These are phyloP conservation scores for Cordyceps pruinosa DNA, from an alignment of 2,329 filamentous ascomycete genomes.

Conservation along the genomic window DNA sequence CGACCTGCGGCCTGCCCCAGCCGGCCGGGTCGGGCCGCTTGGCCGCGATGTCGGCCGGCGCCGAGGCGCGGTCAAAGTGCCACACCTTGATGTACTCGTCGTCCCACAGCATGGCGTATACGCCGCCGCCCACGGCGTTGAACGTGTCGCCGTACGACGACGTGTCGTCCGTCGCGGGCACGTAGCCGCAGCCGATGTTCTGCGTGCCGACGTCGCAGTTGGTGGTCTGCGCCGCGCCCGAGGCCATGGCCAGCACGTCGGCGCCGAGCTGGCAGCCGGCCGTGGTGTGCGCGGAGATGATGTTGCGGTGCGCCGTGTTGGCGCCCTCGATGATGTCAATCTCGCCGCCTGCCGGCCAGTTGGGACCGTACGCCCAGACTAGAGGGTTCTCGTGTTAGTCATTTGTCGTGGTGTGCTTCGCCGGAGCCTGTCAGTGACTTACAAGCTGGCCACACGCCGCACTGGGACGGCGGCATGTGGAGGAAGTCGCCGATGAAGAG, in stretches of 20 bases:
- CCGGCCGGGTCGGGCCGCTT: constrained; percentile 52
- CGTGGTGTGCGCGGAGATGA: constrained; percentile 55
- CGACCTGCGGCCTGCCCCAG: constrained; percentile 64
- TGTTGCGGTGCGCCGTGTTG: constrained; percentile 52
- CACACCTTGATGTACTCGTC: constrained; percentile 61
- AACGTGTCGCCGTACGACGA: constrained; percentile 56
- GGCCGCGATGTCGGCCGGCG: constrained; percentile 58
- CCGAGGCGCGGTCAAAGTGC: constrained; percentile 61
- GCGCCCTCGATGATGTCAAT: constrained; percentile 67
- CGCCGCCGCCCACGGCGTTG: constrained; percentile 58
- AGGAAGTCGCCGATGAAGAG: constrained; percentile 65
- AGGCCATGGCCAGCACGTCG: constrained; percentile 6
- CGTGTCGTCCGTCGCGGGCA: constrained; percentile 33
- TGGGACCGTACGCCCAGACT: constrained; percentile 47
- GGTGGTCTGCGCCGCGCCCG: constrained; percentile 8
- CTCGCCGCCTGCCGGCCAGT: constrained; percentile 59
- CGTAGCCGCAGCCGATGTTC: constrained; percentile 41
- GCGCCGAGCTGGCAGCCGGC: constrained; percentile 25
- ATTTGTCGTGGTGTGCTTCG: background rate
- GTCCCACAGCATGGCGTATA: constrained; percentile 69
- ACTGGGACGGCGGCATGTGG: constrained; percentile 66
- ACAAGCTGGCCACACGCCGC: constrained; percentile 70
- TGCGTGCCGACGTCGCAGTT: constrained; percentile 32
- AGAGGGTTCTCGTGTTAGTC: constrained; percentile 11
- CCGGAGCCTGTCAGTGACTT: constrained; percentile 19